Conservation (phyloP, 768 basidiomycete genomes). For the Agaricus bisporus region DNA sequence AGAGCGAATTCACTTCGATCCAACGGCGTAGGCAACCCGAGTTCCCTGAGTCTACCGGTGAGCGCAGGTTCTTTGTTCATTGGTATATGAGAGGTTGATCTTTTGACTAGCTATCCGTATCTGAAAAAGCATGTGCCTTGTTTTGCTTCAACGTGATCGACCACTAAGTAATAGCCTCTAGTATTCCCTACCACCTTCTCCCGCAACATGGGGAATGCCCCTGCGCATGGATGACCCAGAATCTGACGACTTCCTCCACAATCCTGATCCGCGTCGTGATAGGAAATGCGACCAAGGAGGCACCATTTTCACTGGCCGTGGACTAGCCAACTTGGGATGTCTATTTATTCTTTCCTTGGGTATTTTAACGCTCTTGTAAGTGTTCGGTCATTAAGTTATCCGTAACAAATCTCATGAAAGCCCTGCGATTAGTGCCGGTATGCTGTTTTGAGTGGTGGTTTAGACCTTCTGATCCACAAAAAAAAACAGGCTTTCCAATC, state of each 20-base stretch:
- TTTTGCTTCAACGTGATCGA: neutral
- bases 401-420: neutral
- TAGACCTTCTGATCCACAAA: neutral
- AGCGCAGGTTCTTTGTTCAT: neutral
- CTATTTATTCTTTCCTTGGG: constrained; percentile 42
- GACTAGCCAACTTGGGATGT: constrained; percentile 57
- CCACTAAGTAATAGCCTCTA: constrained; percentile 2
- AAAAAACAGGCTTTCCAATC: constrained; percentile 42
- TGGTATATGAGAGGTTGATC: neutral
- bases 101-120: constrained; percentile 15
- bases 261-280: constrained; percentile 50
- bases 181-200: constrained; percentile 34
- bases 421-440: constrained; percentile 28
- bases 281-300: constrained; percentile 45
- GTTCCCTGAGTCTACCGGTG: constrained; percentile 13
- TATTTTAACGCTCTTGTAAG: constrained; percentile 44
- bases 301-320: constrained; percentile 51
- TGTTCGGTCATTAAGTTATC: constrained; percentile 10
- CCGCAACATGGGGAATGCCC: constrained; percentile 40
- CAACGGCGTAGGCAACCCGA: neutral
- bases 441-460: constrained; percentile 2
- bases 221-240: constrained; percentile 36
- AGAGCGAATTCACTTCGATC: neutral
- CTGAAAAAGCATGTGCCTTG: constrained; percentile 21
- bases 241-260: constrained; percentile 54